A percentile compares a stretch with the other conserved stretches of the same genome.
Conservation (phyloP, 371 early-diverging fungal genomes). For the Rhizopus microsporus region DNA sequence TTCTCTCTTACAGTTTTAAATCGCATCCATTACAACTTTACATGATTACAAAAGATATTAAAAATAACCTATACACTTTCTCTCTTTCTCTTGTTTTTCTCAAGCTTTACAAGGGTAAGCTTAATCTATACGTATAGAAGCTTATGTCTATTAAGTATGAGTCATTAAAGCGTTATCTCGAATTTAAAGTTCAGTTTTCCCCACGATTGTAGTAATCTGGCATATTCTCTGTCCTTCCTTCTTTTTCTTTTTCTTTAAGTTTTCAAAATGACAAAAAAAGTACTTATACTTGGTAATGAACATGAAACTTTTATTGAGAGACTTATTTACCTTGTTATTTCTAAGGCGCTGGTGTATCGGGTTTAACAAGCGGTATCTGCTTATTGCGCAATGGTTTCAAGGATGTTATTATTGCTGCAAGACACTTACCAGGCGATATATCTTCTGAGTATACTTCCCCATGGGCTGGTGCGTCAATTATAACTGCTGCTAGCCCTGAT, state of each 20-base stretch:
- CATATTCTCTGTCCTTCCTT: neutral
- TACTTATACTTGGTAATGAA: neutral
- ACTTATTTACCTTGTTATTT: neutral
- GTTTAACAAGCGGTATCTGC: slow-evolving; percentile 68
- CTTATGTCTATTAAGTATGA: too few species aligned
- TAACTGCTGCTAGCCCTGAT: slow-evolving; percentile 29
- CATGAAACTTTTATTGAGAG: neutral
- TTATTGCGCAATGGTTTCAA: slow-evolving; percentile 54
- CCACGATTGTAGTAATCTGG: too few species aligned
- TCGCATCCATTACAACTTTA: too few species aligned
- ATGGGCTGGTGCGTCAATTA: slow-evolving; percentile 67
- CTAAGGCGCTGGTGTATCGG: slow-evolving; percentile 77
- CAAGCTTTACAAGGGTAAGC: too few species aligned
- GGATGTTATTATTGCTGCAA: slow-evolving; percentile 60
- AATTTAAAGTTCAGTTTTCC: too few species aligned
- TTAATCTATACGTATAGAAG: too few species aligned
- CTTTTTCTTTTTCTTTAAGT: slow-evolving; percentile 1
- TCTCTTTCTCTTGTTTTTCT: too few species aligned
- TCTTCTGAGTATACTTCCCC: slow-evolving; percentile 69
- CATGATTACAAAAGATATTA: too few species aligned
- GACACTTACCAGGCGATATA: slow-evolving; percentile 59
- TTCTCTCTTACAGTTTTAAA: too few species aligned
- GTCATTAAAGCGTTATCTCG: too few species aligned
- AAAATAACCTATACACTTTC: too few species aligned
- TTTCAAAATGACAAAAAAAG: neutral